Evolutionary conservation across 208 protist genomes (phyloP), one percentile per base, ranked within the genome.

Genomic region (Naegleria fowleri): DNA sequence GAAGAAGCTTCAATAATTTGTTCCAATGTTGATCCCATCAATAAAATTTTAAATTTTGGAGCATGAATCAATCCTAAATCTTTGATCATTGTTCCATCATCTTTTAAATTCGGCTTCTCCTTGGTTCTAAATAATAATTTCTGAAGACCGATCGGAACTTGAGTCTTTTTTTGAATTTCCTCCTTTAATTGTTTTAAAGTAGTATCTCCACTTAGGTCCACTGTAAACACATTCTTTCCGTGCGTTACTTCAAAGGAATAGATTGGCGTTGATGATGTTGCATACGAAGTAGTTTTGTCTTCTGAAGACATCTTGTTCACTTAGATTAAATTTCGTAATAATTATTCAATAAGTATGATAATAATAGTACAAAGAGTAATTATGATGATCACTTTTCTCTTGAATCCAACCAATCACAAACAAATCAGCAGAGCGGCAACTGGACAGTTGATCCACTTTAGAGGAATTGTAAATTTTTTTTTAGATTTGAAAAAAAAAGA

Each of bases 21-120:
- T 11, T 83, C 75, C 22, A 83, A 40, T 15, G 75, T 83, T 83
- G 75, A 83, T 79, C 67, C 67, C 29, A 79, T 79, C 67, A 79
- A 79, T 33, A 79, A 36, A 16, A 79, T 33, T 79, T 79, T 79
- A 48, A 48, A 48, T 48, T 48, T 48, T 48, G 43, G 43, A 48
- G 43, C 43, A 48, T 48, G 43, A 48, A 48, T 7, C 43, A 48
- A 48, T 48, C 43, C 43, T 48, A 48, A 48, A 48, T 48, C 43
- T 48, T 48, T 48, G 43, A 48, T 48, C 43, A 9, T 48, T 48
- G 43, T 7, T 83, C 75, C 75, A 39, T 39, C n/a, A 33, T 79
- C n/a, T 11, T 79, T 83, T 33, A 83, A 83, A 16, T 40, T 83
- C 39, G 75, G 7, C 36, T 83, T 83, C 1, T n/a, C 36, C 33